Base-by-base conservation (phyloP, 345 rosid species). In the Aquilaria yunnanensis region DNA sequence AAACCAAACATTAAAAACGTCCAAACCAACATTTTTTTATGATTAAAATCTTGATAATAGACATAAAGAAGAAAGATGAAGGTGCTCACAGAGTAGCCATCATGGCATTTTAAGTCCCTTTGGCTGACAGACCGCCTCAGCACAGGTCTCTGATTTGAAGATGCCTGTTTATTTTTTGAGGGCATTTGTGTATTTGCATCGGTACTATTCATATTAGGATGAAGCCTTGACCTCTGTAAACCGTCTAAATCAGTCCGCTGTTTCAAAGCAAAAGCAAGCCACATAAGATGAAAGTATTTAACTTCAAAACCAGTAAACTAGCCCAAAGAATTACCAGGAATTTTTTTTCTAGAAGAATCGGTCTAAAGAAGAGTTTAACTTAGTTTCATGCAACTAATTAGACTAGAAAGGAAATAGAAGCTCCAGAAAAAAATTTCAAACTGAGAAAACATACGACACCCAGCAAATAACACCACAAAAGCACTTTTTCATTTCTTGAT, bases 31-130 rank as follows among this genome's bases (percentile, higher is more conserved):
- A 49, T 16, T n/a, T n/a, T 51, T 34, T 14, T 5, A 16, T 33
- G 49, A 37, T 37, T 7, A 51, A 34, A 51, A 14, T 61, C 43
- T 31, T 37, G 59, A 46, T n/a, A 6, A 62, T 16, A 62, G 13
- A 10, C 30, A 57, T 16, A 60, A 46, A 29, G 51, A 45, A 31
- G 12, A n/a, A 61, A 68, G 31, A 9, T 16, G 7, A 67, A 55
- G 68, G 47, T 51, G 61, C 97, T 86, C 77, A 90, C 97, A 63
- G 97, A 94, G 74, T 94, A 85, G 67, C 78, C 97, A 59, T 94
- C 99, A 47, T 77, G 85, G 66, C 62, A 70, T 78, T 78, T 90
- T 59, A 88, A 46, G 67, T 90, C 92, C 32, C 73, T 83, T 66
- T 86, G 95, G 81, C 97, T 85, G 23, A 64, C 56, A 71, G 96